phyloP scores from a whole-genome alignment of 805 yeast genomes.

The Hagleromyces aurorensis region DNA sequence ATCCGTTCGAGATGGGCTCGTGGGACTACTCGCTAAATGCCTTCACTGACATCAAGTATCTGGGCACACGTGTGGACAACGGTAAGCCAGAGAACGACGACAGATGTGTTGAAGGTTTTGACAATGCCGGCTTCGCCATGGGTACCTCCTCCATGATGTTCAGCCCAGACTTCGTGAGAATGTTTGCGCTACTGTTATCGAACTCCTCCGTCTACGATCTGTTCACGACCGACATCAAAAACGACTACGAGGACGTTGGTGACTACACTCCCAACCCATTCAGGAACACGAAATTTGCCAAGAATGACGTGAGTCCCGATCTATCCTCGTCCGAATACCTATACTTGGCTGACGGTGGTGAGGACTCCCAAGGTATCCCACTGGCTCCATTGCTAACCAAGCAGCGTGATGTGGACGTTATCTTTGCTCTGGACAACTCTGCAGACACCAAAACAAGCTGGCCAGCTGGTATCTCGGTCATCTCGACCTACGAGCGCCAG shows the following conservation, averaged over 20 bases:
- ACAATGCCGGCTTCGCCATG: constrained; percentile 72
- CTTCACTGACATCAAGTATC: constrained; percentile 58
- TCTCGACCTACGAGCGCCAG: constrained; percentile 51
- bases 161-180: constrained; percentile 53
- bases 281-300: constrained; percentile 33
- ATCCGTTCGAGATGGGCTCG: constrained; percentile 72
- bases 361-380: constrained; percentile 59
- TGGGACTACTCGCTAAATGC: constrained; percentile 73
- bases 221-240: constrained; percentile 37
- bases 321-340: constrained; percentile 38
- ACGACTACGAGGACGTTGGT: constrained; percentile 60
- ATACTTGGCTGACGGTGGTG: constrained; percentile 65
- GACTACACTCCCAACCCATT: constrained; percentile 68
- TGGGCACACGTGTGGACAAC: constrained; percentile 56
- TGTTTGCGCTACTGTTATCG: constrained; percentile 40
- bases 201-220: constrained; percentile 25
- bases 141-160: constrained; percentile 81
- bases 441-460: constrained; percentile 53
- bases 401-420: constrained; percentile 51
- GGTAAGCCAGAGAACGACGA: constrained; percentile 45
- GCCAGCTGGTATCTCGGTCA: constrained; percentile 64
- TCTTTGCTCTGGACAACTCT: constrained; percentile 59
- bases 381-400: constrained; percentile 53
- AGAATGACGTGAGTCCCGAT: constrained; percentile 28
- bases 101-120: constrained; percentile 60